Evolutionary conservation across 2,329 filamentous ascomycete genomes (phyloP), one percentile per base, ranked within the genome.

Genomic region (Claviceps citrina): DNA sequence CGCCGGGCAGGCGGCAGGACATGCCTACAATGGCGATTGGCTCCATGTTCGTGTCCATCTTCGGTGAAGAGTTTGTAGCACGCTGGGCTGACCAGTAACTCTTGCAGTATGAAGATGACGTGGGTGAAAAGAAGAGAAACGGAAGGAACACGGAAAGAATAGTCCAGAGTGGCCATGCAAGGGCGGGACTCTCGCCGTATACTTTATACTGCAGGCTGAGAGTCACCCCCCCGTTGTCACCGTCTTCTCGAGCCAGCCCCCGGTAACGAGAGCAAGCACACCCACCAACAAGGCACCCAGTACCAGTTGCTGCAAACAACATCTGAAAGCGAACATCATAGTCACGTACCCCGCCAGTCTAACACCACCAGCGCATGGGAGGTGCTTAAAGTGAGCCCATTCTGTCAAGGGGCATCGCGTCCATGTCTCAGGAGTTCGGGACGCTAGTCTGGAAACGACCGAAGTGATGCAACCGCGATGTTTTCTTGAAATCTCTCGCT

Each of bases 1-100:
- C 58, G 5, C 66, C 65, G 0, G 66, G 62, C 35, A 68, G 54
- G 19, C 65, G 64, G 46, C 64, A 67, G 4, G 63, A 58, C 57
- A 69, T 66, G 45, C 66, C 66, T 15, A 68, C 56, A 19, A 69
- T 61, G 50, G 66, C 65, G 28, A 69, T 57, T 31, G 64, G 64
- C 18, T 36, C 30, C 25, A 33, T 37, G 20, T 33, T 27, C 12
- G 16, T 30, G 25, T 40, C 38, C n/a, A 39, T 36, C 32, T 43
- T 46, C 16, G 16, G 34, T 40, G 27, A 25, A 20, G n/a, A 19
- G 25, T n/a, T 26, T 28, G 25, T n/a, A 27, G 31, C 24, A 25
- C 18, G 13, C 8, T 12, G 22, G 13, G 8, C n/a, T 19, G 6
- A 16, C 18, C 30, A 25, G 22, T 32, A 19, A 20, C 12, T 38